A percentile compares a stretch with the other conserved stretches of the same genome.
phyloP scores from a whole-genome alignment of 2,329 filamentous ascomycete genomes.

The Aspergillus transmontanensis region DNA sequence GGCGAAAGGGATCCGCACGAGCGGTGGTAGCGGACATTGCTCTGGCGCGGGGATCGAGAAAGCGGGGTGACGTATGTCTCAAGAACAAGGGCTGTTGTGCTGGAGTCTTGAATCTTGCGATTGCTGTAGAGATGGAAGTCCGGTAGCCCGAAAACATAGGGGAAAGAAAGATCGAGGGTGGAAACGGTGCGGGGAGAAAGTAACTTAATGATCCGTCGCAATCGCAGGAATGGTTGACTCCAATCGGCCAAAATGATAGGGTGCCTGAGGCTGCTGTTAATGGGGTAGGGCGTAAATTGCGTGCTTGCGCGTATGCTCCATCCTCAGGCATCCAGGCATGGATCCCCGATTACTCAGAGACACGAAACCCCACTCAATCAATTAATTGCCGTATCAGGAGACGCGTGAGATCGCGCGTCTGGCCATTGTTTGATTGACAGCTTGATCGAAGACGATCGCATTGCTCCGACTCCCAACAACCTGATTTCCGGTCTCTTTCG shows the following conservation, averaged over 20 bases:
- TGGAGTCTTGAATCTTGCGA: constrained; percentile 3
- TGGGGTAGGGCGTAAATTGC: background rate
- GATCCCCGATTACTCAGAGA: background rate
- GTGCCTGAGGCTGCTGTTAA: background rate
- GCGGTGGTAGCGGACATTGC: constrained; percentile 43
- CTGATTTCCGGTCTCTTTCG: background rate
- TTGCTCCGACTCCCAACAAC: background rate
- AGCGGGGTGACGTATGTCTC: constrained; percentile 20
- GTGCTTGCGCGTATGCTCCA: background rate
- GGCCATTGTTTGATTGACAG: background rate
- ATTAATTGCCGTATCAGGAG: background rate
- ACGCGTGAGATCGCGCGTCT: constrained; percentile 16
- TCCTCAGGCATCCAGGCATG: constrained; percentile 7
- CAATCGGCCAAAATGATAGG: constrained; percentile 2
- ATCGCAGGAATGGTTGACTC: constrained; percentile 3
- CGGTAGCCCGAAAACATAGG: constrained; percentile 6
- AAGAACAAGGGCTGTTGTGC: background rate
- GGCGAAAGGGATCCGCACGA: constrained; percentile 46
- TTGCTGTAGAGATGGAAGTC: background rate
- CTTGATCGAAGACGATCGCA: background rate
- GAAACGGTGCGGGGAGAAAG: constrained; percentile 4
- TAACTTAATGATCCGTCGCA: constrained; percentile 3
- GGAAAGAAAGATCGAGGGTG: background rate
- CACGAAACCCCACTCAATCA: background rate
- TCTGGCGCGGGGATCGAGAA: constrained; percentile 28